Percentiles rank a stretch among this genome's conserved stretches.
Conservation (phyloP, 164 flowering plant genomes). For the Magnolia officinalis region DNA sequence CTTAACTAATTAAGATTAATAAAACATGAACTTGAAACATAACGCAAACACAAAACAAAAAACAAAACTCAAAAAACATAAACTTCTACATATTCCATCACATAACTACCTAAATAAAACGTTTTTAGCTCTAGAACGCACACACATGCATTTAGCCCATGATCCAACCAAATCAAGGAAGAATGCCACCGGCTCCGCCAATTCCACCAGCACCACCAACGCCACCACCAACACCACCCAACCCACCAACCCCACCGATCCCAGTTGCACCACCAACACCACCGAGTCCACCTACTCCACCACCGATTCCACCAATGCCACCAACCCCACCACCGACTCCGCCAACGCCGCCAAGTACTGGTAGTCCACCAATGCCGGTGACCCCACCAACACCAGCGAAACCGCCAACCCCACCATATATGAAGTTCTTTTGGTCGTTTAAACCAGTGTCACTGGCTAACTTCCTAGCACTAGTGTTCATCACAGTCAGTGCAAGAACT, state of each 20-base stretch:
- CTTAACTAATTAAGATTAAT: too few species aligned
- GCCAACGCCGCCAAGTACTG: slow-evolving; percentile 1
- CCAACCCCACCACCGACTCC: slow-evolving; percentile 9
- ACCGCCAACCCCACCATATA: slow-evolving; percentile 5
- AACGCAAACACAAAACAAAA: neutral
- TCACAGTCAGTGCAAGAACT: neutral
- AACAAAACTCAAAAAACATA: too few species aligned
- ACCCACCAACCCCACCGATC: neutral
- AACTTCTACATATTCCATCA: neutral
- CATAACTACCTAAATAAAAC: neutral
- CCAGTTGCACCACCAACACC: slow-evolving; percentile 3
- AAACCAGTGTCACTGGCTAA: slow-evolving; percentile 5
- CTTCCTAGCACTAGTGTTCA: neutral
- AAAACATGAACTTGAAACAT: neutral
- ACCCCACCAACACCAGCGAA: slow-evolving; percentile 5
- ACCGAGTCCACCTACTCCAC: slow-evolving; percentile 6
- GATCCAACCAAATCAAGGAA: neutral
- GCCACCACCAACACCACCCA: slow-evolving; percentile 1
- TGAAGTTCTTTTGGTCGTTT: slow-evolving; percentile 10
- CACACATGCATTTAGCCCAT: neutral
- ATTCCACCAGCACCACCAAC: neutral
- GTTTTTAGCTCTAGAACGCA: neutral
- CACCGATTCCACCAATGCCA: slow-evolving; percentile 5
- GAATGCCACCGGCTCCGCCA: slow-evolving; percentile 1
- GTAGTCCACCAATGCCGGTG: slow-evolving; percentile 1